Evolutionary conservation across 176 grass and related monocot genomes (phyloP).

Genomic region (Lolium rigidum): DNA sequence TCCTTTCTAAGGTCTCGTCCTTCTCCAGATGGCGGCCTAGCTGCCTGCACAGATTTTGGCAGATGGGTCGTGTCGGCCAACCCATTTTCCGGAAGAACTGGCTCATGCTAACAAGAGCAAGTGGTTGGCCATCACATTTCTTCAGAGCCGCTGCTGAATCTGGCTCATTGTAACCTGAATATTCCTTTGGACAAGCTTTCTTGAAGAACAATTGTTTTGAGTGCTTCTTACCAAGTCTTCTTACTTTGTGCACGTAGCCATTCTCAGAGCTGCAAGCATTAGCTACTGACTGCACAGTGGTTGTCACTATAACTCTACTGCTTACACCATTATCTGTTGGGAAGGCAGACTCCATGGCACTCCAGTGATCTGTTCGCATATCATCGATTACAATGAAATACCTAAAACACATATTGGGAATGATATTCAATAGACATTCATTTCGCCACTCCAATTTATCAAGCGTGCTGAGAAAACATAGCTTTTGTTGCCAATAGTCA

Average conservation of each 20-base stretch:
- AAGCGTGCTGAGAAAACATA: too few relatives aligned
- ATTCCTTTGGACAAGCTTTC: conserved; percentile 28
- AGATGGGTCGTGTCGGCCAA: conserved; percentile 4
- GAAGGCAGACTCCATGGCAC: background rate
- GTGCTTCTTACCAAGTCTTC: background rate
- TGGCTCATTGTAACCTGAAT: conserved; percentile 2
- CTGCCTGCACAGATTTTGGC: background rate
- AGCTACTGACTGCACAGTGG: conserved; percentile 8
- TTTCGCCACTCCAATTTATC: too few relatives aligned
- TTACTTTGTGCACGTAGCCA: conserved; percentile 19
- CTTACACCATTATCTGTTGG: background rate
- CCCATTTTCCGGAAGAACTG: conserved; percentile 7
- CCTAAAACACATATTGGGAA: background rate
- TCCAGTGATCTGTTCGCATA: conserved; percentile 20
- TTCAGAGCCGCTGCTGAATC: conserved; percentile 14
- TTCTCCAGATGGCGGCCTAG: conserved; percentile 11
- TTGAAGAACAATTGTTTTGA: conserved; percentile 19
- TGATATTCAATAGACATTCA: too few relatives aligned
- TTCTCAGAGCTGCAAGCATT: conserved; percentile 16
- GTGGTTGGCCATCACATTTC: too few relatives aligned
- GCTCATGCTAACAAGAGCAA: conserved; percentile 14
- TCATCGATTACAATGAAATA: conserved; percentile 23
- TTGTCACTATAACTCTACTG: conserved; percentile 22
- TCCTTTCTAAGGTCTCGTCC: background rate
- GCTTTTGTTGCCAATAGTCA: too few relatives aligned